Evolutionary conservation across 805 yeast genomes (phyloP), one percentile per base, ranked within the genome.

Genomic region (Kazachstania martiniae): DNA sequence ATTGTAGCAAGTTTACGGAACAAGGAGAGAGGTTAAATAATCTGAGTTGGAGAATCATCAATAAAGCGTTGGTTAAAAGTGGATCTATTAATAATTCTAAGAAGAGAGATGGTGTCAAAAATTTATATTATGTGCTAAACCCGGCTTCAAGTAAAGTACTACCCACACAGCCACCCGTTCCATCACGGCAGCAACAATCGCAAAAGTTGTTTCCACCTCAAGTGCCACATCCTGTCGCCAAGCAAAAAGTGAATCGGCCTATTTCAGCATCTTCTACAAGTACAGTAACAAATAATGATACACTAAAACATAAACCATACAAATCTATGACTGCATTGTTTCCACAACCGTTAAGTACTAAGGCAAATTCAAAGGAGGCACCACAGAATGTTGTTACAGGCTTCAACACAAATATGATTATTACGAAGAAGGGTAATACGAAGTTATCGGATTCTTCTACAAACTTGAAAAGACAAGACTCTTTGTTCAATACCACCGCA

Each of bases 41-140:
- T 35, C 40, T 57, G 4, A 49, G 58, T 17, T 51, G 56, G 53
- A 41, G 62, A 32, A 51, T 57, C 12, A 26, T 55, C 16, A 55
- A 55, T 34, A 57, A 55, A 36, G 46, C 52, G 12, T 19, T 51
- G 29, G 30, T 48, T 25, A 49, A 41, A 33, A 46, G 46, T 21
- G 41, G 46, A 18, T 33, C 48, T 25, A 39, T 50, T 12, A 53
- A 51, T 33, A 43, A 33, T 32, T 45, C 57, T 5, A 53, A 51
- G 40, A 57, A 49, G 28, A 42, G 49, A 29, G 62, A 57, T 22
- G 62, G 61, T 12, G 56, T 56, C n/a, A 51, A 43, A 33, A 55
- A 46, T 34, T 34, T 54, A 27, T 57, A 54, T 33, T 37, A 47
- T 15, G 52, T 57, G 13, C 29, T 51, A 22, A 46, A 46, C 24